A percentile compares a stretch with the other conserved stretches of the same genome.
These are phyloP conservation scores for Elaphomyces granulatus DNA, from an alignment of 495 filamentous ascomycete genomes.

Conservation along the genomic window DNA sequence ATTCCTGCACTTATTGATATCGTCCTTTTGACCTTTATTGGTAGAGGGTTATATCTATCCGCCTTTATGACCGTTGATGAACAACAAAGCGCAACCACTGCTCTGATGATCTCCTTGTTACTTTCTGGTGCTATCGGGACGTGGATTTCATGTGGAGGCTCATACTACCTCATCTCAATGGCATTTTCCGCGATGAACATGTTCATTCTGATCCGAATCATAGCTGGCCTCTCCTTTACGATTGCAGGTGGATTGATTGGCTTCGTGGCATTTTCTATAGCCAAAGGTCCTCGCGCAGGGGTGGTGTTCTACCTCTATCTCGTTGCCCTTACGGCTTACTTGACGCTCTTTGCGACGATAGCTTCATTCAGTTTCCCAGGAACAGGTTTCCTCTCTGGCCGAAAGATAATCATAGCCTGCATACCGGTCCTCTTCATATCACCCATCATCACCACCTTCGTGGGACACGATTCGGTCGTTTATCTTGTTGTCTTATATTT, in stretches of 20 bases:
- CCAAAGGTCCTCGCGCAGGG: slow-evolving; percentile 24
- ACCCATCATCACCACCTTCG: slow-evolving; percentile 32
- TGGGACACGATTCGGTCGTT: slow-evolving; percentile 32
- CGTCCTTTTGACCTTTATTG: slow-evolving; percentile 39
- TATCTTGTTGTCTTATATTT: slow-evolving; percentile 34
- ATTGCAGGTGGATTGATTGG: slow-evolving; percentile 33
- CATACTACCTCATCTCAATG: slow-evolving; percentile 46
- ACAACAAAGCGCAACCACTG: slow-evolving; percentile 38
- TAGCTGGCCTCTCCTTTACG: slow-evolving; percentile 43
- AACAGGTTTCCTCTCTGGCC: slow-evolving; percentile 35
- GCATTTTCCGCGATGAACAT: slow-evolving; percentile 47
- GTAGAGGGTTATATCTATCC: slow-evolving; percentile 43
- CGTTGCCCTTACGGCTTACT: slow-evolving; percentile 34
- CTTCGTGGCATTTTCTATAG: slow-evolving; percentile 32
- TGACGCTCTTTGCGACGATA: slow-evolving; percentile 35
- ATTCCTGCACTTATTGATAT: slow-evolving; percentile 48
- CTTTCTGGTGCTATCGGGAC: slow-evolving; percentile 44
- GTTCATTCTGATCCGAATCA: slow-evolving; percentile 42
- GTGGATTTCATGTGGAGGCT: slow-evolving; percentile 43
- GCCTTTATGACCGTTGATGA: slow-evolving; percentile 37
- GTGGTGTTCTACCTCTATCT: slow-evolving; percentile 38
- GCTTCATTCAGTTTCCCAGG: slow-evolving; percentile 44
- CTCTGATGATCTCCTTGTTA: slow-evolving; percentile 42
- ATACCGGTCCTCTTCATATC: slow-evolving; percentile 36
- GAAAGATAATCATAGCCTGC: slow-evolving; percentile 28